Base-by-base conservation (phyloP, 495 filamentous ascomycete species). In the Penicillium fimorum region DNA sequence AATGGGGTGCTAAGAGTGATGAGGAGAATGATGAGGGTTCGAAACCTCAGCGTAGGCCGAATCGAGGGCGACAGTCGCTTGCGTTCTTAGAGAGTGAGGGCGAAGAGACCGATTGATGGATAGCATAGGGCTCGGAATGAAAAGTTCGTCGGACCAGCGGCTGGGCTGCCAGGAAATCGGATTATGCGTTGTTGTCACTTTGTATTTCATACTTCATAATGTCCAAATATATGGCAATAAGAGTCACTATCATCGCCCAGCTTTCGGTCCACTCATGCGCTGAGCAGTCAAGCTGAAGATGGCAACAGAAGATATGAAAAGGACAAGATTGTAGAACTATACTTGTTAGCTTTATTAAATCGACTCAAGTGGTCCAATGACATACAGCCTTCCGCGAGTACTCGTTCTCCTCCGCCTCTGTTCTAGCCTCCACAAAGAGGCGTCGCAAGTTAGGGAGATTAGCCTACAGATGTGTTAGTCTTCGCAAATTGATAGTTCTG, bases 301-400 rank as follows among this genome's bases (percentile, higher is more conserved):
- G 3, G 91, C 91, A 32, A 97, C 89, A 0, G 92, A 96, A 5
- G 92, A 92, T 71, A 97, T 89, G 75, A 97, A 98, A 2, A 97
- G 79, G 2, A 96, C 90, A 4, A 96, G 82, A 66, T 97, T 97
- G 76, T 97, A 98, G 72, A 98, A 98, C 94, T 97, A 67, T 0
- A 17, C 12, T 7, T 33, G 52, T 60, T 24, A 57, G 42, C 25
- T 44, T 53, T 4, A 9, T 38, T 5, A 17, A 38, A 17, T 17
- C 2, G 15, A 38, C 35, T n/a, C 6, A 2, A 38, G 35, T 12
- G 24, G 24, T 17, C 9, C 17, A 1, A 32, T 33, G 24, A 38
- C 64, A 37, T 76, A 97, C 94, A 40, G 94, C 94, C 69, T 84
- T 95, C 56, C 94, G 81, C 5, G 95, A 97, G 64, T 97, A 93